These are phyloP conservation scores for Mycena venus DNA, from an alignment of 768 basidiomycete species.

Conservation along the genomic window DNA sequence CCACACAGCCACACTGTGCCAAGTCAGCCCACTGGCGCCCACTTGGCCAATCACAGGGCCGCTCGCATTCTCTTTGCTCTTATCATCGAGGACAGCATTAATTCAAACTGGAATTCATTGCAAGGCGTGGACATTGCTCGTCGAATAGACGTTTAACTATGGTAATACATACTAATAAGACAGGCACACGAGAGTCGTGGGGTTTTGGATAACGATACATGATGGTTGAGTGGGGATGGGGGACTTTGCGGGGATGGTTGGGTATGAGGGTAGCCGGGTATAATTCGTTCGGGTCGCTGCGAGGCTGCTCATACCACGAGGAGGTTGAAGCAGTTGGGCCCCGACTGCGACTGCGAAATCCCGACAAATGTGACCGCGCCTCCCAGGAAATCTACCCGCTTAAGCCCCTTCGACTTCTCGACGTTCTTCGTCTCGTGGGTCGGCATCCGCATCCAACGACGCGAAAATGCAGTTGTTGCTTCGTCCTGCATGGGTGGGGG, in stretches of 20 bases:
- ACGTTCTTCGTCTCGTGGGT: neutral
- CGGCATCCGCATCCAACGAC: slow-evolving; percentile 25
- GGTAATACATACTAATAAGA: slow-evolving; percentile 31
- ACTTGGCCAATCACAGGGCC: slow-evolving; percentile 14
- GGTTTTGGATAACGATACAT: slow-evolving; percentile 23
- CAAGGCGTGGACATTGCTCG: neutral
- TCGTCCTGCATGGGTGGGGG: slow-evolving; percentile 1
- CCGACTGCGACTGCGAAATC: slow-evolving; percentile 40
- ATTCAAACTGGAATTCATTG: too few species aligned
- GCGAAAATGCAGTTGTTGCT: slow-evolving; percentile 29
- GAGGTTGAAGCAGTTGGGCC: slow-evolving; percentile 45
- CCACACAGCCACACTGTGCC: neutral
- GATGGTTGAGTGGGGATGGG: neutral
- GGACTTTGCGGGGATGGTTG: too few species aligned
- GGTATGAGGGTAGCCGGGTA: slow-evolving; percentile 33
- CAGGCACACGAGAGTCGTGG: neutral
- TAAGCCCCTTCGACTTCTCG: slow-evolving; percentile 54
- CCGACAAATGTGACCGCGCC: slow-evolving; percentile 47
- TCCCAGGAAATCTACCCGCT: slow-evolving; percentile 55
- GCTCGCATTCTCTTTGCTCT: neutral
- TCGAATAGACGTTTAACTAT: slow-evolving; percentile 5
- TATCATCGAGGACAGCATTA: too few species aligned
- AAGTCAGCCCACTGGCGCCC: neutral
- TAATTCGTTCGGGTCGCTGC: neutral
- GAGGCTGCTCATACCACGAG: slow-evolving; percentile 32